Percentiles rank a stretch among this genome's conserved stretches.
Conservation (phyloP, 495 filamentous ascomycete species). For the Cetradonia linearis region DNA sequence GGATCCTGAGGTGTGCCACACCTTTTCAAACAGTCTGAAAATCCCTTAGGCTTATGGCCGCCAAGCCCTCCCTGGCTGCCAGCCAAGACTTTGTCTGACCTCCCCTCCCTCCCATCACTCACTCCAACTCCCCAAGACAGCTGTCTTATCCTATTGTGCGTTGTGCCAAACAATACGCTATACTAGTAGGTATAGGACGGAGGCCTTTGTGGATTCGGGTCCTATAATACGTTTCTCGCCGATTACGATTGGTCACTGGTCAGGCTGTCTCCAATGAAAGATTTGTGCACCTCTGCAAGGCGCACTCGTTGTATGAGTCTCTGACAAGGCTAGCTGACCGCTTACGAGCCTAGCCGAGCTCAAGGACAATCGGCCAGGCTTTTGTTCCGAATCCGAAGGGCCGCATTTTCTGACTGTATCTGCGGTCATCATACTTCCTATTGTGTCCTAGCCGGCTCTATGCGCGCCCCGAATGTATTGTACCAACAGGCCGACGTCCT, state of each 20-base stretch:
- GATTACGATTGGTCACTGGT: neutral
- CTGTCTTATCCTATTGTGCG: neutral
- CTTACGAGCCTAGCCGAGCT: neutral
- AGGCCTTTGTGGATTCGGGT: neutral
- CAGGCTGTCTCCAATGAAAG: neutral
- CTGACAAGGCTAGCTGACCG: neutral
- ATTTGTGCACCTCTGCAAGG: neutral
- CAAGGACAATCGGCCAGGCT: neutral
- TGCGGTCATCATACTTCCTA: neutral
- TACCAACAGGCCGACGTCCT: neutral
- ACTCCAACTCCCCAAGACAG: neutral
- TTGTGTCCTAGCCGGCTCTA: neutral
- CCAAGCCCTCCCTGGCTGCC: neutral
- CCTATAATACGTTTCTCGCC: no score
- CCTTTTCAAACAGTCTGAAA: neutral
- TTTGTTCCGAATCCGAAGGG: neutral
- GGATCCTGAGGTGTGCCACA: neutral
- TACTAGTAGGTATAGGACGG: neutral
- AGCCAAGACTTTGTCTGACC: neutral
- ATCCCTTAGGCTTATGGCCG: neutral
- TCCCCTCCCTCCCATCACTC: neutral
- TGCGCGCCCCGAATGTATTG: neutral
- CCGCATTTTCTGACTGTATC: neutral
- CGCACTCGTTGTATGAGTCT: neutral
- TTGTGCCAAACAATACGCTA: neutral